Percentiles rank a stretch among this genome's conserved stretches.
Conservation (phyloP, 352 stramenopile species). For the Globisporangium parvum region DNA sequence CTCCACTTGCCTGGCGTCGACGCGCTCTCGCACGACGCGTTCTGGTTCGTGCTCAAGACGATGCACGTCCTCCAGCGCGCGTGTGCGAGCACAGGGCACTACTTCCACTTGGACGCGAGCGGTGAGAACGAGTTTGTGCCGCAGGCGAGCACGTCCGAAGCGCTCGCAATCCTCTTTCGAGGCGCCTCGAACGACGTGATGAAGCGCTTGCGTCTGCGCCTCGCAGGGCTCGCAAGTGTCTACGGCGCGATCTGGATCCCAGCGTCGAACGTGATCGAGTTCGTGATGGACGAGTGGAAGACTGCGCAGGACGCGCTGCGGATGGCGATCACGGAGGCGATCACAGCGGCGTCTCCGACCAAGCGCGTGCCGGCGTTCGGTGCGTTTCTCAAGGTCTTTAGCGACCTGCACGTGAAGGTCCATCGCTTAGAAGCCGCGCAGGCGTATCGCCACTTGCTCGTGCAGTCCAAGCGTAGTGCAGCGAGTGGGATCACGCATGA, state of each 20-base stretch:
- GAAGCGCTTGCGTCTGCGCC: conserved; percentile 32
- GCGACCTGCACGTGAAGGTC: conserved; percentile 23
- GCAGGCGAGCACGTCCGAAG: conserved; percentile 35
- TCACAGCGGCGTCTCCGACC: neutral
- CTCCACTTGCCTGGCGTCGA: conserved; percentile 32
- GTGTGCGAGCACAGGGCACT: conserved; percentile 28
- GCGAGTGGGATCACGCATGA: neutral
- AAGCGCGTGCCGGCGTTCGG: conserved; percentile 14
- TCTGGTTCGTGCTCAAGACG: conserved; percentile 51
- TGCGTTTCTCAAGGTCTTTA: conserved; percentile 26
- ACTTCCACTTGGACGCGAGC: conserved; percentile 38
- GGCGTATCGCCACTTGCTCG: conserved; percentile 29
- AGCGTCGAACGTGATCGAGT: conserved; percentile 34
- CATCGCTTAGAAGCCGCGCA: conserved; percentile 24
- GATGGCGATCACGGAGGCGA: conserved; percentile 20
- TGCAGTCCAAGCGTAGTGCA: conserved; percentile 1
- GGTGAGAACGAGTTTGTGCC: conserved; percentile 45
- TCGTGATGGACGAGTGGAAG: conserved; percentile 48
- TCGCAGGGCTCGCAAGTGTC: conserved; percentile 38
- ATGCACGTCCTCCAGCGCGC: conserved; percentile 37
- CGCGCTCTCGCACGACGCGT: conserved; percentile 26
- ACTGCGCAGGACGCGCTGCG: conserved; percentile 19
- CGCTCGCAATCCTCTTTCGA: conserved; percentile 27
- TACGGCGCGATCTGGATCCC: conserved; percentile 54
- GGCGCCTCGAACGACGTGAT: conserved; percentile 28